Evolutionary conservation across 2,329 filamentous ascomycete species (phyloP), one percentile per base, ranked within the genome.

Genomic region (Cordyceps fumosorosea): DNA sequence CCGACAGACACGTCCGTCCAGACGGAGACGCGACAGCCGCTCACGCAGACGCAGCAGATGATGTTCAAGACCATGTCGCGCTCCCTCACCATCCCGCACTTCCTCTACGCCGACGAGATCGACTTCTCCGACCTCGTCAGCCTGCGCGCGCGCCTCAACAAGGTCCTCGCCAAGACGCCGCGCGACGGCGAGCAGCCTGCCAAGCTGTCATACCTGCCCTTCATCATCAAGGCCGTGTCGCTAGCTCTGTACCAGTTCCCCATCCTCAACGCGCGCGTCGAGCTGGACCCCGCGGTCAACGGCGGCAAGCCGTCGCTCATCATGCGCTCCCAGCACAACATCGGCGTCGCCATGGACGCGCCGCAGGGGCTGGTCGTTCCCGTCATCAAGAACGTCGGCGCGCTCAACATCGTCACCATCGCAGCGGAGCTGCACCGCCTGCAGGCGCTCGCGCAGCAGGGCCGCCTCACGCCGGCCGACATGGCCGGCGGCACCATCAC

Each of bases 11-110:
- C 73, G 24, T 68, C 76, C 10, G 76, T 78, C 52, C 88, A 90
- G 73, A 78, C 78, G 60, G 95, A 98, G 75, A 89, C 86, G 10
- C 75, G 80, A 2, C 81, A 88, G 37, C 79, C 84, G 62, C 80
- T 99, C 64, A 90, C 90, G 14, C 88, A 87, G 44, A 89, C 90
- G 16, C 93, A 98, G 77, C 82, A 84, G 44, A 89, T 91, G 72
- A 99, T 99, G 95, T 98, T 96, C 86, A 97, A 96, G 78, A 84
- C 87, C 64, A 99, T 99, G 95, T 97, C 93, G 16, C 87, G 87
- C 63, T 97, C 93, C 2, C 83, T 99, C 65, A 85, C 77, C 56
- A 98, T 97, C 69, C 95, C 95, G 0, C 95, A 98, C 76, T 97
- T 99, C 77, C 85, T 98, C 64, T 99, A 96, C 77, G 89, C 91